Conservation (phyloP, 164 flowering plant genomes). For the Platanus orientalis region DNA sequence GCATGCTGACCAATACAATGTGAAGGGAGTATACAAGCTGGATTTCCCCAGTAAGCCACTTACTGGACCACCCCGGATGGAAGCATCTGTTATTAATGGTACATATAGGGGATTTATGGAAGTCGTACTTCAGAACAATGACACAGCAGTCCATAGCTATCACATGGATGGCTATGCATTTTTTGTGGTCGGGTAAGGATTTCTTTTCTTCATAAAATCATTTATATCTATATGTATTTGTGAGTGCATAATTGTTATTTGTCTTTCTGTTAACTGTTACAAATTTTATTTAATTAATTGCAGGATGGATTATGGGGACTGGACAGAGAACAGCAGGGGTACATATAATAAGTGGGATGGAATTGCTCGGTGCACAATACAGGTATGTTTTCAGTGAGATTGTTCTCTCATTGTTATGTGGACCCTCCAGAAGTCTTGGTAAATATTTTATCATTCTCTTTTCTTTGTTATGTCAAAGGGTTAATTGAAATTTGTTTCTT, state of each 20-base stretch:
- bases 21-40: slow-evolving; percentile 58
- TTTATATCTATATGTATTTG: neutral
- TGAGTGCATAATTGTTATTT: neutral
- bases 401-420: neutral
- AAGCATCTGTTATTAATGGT: slow-evolving; percentile 55
- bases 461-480: neutral
- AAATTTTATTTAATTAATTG: slow-evolving; percentile 9
- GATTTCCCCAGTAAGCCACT: slow-evolving; percentile 54
- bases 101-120: slow-evolving; percentile 71
- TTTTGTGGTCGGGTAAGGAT: slow-evolving; percentile 71
- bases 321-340: slow-evolving; percentile 79
- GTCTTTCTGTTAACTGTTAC: neutral
- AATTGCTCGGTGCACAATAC: slow-evolving; percentile 62
- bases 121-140: slow-evolving; percentile 67
- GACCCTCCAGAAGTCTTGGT: neutral
- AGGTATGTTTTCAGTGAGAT: slow-evolving; percentile 37
- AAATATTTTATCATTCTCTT: neutral
- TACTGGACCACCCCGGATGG: slow-evolving; percentile 31
- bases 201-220: neutral
- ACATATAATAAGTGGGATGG: slow-evolving; percentile 88
- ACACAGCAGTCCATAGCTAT: slow-evolving; percentile 53
- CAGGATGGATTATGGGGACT: slow-evolving; percentile 87
- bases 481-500: too few species aligned
- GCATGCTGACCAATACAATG: slow-evolving; percentile 53
- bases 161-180: slow-evolving; percentile 75